phyloP scores from a whole-genome alignment of 164 flowering plant genomes.

The Platanus orientalis region DNA sequence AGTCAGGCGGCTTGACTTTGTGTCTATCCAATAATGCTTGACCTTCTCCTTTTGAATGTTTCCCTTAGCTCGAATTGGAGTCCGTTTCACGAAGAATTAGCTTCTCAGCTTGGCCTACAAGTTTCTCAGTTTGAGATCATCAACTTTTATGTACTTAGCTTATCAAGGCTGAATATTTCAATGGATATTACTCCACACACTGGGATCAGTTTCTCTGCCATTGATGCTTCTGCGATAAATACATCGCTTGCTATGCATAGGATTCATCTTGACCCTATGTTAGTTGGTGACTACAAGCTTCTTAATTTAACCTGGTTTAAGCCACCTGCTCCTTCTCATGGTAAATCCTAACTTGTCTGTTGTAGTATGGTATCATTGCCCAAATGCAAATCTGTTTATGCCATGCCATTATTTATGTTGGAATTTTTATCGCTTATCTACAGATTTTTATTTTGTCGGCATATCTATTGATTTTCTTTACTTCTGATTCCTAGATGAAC shows the following conservation, averaged over 20 bases:
- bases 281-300: constrained; percentile 81
- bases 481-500: too few relatives aligned
- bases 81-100: constrained; percentile 60
- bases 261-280: constrained; percentile 53
- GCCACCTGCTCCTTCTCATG: constrained; percentile 57
- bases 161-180: constrained; percentile 70
- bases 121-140: constrained; percentile 73
- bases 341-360: constrained; percentile 39
- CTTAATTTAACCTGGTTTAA: constrained; percentile 87
- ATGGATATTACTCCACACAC: constrained; percentile 85
- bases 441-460: too few relatives aligned
- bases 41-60: constrained; percentile 74
- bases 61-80: constrained; percentile 78
- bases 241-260: constrained; percentile 59
- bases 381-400: constrained; percentile 2
- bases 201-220: constrained; percentile 70
- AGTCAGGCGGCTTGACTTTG: constrained; percentile 67
- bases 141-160: constrained; percentile 65
- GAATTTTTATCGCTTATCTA: too few relatives aligned
- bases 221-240: constrained; percentile 57
- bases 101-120: constrained; percentile 63
- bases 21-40: constrained; percentile 88
- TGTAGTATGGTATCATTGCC: background rate
- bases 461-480: too few relatives aligned
- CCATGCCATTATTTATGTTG: background rate